These are phyloP conservation scores for Teratosphaeria zuluensis DNA, from an alignment of 2,329 filamentous ascomycete genomes.

Conservation along the genomic window DNA sequence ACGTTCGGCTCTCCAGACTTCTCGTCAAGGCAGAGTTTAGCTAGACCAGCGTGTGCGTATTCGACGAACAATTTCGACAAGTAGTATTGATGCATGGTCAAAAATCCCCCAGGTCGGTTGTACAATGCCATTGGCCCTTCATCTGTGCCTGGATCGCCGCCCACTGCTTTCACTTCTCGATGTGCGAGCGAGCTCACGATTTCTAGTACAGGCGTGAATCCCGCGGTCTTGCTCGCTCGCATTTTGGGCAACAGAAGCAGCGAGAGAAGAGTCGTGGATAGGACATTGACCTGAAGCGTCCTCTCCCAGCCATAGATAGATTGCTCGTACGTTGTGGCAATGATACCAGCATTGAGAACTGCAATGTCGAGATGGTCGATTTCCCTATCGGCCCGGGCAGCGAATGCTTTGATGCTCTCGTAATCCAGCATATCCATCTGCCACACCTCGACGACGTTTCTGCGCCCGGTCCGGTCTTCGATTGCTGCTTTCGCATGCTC, in stretches of 20 bases:
- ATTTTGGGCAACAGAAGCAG: conserved; percentile 36
- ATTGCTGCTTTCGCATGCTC: conserved; percentile 24
- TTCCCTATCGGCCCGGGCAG: conserved; percentile 15
- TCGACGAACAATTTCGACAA: conserved; percentile 12
- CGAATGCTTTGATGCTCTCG: conserved; percentile 14
- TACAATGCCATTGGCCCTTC: not conserved
- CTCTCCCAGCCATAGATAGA: conserved; percentile 30
- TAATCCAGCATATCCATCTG: conserved; percentile 18
- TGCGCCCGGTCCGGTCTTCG: conserved; percentile 17
- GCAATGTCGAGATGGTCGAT: conserved; percentile 26
- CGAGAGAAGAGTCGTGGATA: conserved; percentile 47
- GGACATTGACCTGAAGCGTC: conserved; percentile 48
- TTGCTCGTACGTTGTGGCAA: conserved; percentile 14
- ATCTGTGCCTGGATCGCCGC: not conserved
- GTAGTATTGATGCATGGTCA: conserved; percentile 4
- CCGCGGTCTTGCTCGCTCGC: conserved; percentile 1
- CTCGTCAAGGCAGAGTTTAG: not conserved
- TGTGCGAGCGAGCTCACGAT: conserved; percentile 8
- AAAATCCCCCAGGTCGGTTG: not conserved
- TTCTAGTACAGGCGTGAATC: conserved; percentile 10
- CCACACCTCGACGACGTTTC: conserved; percentile 25
- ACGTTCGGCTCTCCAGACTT: conserved; percentile 1
- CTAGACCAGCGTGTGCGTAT: conserved; percentile 5
- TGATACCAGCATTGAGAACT: conserved; percentile 32
- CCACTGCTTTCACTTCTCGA: not conserved